Evolutionary conservation across 257 asterid species (phyloP), one percentile per base, ranked within the genome.

Genomic region (Ballota nigra): DNA sequence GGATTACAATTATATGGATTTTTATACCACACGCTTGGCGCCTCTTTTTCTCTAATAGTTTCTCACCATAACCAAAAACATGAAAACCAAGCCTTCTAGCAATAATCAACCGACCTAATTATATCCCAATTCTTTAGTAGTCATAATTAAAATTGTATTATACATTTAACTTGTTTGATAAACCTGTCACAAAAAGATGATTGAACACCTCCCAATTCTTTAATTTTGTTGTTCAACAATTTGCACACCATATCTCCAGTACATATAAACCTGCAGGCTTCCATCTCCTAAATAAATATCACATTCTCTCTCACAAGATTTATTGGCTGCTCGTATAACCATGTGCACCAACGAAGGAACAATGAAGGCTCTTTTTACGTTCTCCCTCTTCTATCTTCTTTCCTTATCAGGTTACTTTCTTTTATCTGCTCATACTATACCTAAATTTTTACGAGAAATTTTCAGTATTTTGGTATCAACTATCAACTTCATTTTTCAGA

Each of bases 401-500:
- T 52, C 66, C 38, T 71, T 73, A 51, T 78, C 94, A 65, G 34
- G 97, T 90, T 76, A 86, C 76, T 67, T 43, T 23, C 43, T 23
- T 11, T 24, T 33, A 6, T 33, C 24, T 24, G n/a, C 26, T 10
- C 28, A 11, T 57, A n/a, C n/a, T n/a, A n/a, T n/a, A n/a, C n/a
- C n/a, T n/a, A n/a, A n/a, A n/a, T n/a, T n/a, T n/a, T n/a, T n/a
- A n/a, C n/a, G n/a, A n/a, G n/a, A n/a, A n/a, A n/a, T 20, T 6
- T 10, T 31, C 36, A 31, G 4, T 3, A 31, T 2, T 31, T 31
- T 26, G 29, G 2, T 26, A 26, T 1, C 3, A 26, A 26, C 1
- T 26, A n/a, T n/a, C n/a, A n/a, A n/a, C n/a, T n/a, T n/a, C n/a
- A n/a, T n/a, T n/a, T n/a, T n/a, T n/a, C n/a, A n/a, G n/a, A n/a